Evolutionary conservation across 75 land plant species (phyloP).

Genomic region (Ceratopteris richardii): DNA sequence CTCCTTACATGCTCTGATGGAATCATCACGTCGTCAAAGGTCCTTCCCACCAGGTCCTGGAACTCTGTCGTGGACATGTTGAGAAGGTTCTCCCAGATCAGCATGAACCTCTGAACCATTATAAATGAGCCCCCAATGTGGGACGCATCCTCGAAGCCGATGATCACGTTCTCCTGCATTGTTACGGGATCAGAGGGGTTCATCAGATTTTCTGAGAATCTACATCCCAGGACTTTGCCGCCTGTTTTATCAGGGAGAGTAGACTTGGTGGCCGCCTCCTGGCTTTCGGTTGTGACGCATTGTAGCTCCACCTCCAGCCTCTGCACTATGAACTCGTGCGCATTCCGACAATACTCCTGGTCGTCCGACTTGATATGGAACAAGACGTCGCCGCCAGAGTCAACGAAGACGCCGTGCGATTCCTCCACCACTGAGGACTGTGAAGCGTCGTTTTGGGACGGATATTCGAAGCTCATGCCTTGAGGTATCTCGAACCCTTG

Average conservation of each 20-base stretch:
- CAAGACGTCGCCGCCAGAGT: neutral
- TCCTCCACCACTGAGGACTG: neutral
- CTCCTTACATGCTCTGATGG: neutral
- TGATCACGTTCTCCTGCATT: slow-evolving; percentile 1
- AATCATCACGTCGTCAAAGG: slow-evolving; percentile 3
- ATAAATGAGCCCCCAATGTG: slow-evolving; percentile 1
- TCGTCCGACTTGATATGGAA: slow-evolving; percentile 3
- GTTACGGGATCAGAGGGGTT: slow-evolving; percentile 2
- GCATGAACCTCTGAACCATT: slow-evolving; percentile 1
- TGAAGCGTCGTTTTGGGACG: neutral
- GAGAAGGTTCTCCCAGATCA: slow-evolving; percentile 3
- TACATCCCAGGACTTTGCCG: slow-evolving; percentile 2
- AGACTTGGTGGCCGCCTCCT: slow-evolving; percentile 3
- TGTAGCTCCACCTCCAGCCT: neutral
- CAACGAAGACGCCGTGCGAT: neutral
- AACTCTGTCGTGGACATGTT: slow-evolving; percentile 4
- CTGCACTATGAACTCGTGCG: neutral
- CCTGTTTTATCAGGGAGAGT: neutral
- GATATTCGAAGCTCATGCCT: neutral
- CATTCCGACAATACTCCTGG: neutral
- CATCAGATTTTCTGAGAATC: slow-evolving; percentile 6
- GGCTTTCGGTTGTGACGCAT: slow-evolving; percentile 2
- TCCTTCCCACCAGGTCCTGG: slow-evolving; percentile 4
- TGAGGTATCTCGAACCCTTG: slow-evolving; percentile 1
- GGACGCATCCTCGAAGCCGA: neutral